Base-by-base conservation (phyloP, 805 yeast species). In the Ogataea trehaloabstinens region DNA sequence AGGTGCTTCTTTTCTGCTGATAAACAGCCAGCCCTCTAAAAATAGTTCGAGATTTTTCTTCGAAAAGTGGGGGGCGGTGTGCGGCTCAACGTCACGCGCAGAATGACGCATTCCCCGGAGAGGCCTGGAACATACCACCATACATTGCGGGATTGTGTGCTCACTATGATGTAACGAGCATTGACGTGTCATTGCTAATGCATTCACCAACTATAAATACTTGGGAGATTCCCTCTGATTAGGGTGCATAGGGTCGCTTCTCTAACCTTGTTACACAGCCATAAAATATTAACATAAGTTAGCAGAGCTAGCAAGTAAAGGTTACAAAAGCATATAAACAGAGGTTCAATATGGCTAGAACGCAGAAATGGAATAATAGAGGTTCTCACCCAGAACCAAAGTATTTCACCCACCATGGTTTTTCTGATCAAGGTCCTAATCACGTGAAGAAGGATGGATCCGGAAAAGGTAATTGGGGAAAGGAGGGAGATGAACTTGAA, bases 381-480 rank as follows among this genome's bases (percentile, higher is more conserved):
- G 54, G 55, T 35, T 45, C 52, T 11, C 28, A 46, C 25, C 38
- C 60, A 19, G 83, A 79, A 55, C 88, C 82, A 63, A 80, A 76
- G 57, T 87, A 76, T 76, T 89, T 88, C 61, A 82, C 90, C 40
- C 90, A 83, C 58, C 75, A 76, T 53, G 95, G 95, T 15, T 73
- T 74, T 55, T 61, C 62, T 44, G 80, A 83, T 52, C 73, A 78
- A 38, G 78, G 82, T 46, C 95, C 96, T 39, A 80, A 78, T 56
- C 76, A 78, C 53, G 76, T 84, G 40, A 87, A 87, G 75, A 87
- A 85, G 60, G 73, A 74, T 42, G 97, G 97, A 35, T 83, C 82
- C 24, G 97, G 97, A 33, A 80, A 78, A 52, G 82, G 81, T 49
- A 88, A 88, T 56, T 87, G 96, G 95, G 97, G 97, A 31, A 67